Evolutionary conservation across 2,329 filamentous ascomycete genomes (phyloP).

Genomic region (Aspergillus brasiliensis): DNA sequence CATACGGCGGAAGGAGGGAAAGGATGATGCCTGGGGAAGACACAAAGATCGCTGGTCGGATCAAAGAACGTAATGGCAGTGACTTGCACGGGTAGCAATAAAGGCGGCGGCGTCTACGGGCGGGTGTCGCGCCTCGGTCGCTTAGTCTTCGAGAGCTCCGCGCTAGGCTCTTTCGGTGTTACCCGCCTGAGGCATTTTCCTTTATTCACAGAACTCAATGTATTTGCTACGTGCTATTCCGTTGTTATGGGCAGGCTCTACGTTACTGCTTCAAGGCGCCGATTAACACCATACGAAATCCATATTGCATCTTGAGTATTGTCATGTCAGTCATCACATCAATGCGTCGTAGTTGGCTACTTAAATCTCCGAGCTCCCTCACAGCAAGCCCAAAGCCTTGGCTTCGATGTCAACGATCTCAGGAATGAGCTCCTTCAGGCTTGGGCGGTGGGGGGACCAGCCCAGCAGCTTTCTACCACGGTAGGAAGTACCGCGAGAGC

Average conservation of each 20-base stretch:
- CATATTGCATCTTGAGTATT: background rate
- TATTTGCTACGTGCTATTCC: background rate
- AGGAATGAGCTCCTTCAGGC: conserved; percentile 57
- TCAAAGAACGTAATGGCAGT: conserved; percentile 6
- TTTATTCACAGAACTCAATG: background rate
- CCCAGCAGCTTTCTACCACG: conserved; percentile 42
- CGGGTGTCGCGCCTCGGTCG: background rate
- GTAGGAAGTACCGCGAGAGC: conserved; percentile 39
- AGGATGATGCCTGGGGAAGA: conserved; percentile 10
- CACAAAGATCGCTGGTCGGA: conserved; percentile 9
- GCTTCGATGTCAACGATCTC: conserved; percentile 56
- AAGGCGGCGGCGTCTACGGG: conserved; percentile 3
- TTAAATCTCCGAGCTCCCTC: background rate
- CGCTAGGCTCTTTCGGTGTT: background rate
- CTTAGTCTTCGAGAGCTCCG: background rate
- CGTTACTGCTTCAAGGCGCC: background rate
- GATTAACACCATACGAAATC: background rate
- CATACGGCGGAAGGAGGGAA: conserved; percentile 14
- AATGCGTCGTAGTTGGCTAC: background rate
- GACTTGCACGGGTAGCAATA: conserved; percentile 6
- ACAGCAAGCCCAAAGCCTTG: conserved; percentile 38
- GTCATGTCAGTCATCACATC: conserved; percentile 9
- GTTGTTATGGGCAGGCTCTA: background rate
- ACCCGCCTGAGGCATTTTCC: background rate
- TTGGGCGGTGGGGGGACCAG: conserved; percentile 44